A percentile compares a stretch with the other conserved stretches of the same genome.
Conservation (phyloP, 768 basidiomycete genomes). For the Aureoboletus auriporus region DNA sequence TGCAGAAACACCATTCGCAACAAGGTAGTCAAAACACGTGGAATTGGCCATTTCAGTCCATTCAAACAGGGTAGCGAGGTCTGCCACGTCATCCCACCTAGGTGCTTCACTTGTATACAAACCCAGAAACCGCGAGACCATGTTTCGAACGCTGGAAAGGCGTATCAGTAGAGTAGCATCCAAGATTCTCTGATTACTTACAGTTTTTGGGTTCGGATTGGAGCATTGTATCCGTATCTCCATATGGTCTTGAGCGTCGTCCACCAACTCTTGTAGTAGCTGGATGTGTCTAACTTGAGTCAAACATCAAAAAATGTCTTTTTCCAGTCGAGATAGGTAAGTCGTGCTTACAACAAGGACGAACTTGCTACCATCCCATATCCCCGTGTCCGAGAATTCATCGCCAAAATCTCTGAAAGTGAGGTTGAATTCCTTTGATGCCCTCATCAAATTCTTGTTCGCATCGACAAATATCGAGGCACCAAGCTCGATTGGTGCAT, state of each 20-base stretch:
- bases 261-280: constrained; percentile 51
- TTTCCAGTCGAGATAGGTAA: not conserved
- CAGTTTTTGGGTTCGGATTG: constrained; percentile 53
- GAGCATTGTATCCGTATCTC: constrained; percentile 70
- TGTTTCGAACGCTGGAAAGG: constrained; percentile 45
- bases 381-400: constrained; percentile 46
- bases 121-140: constrained; percentile 48
- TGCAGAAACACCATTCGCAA: constrained; percentile 47
- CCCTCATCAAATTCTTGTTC: constrained; percentile 72
- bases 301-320: constrained; percentile 1
- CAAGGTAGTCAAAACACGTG: constrained; percentile 56
- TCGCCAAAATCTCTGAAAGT: constrained; percentile 48
- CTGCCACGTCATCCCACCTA: constrained; percentile 59
- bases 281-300: constrained; percentile 40
- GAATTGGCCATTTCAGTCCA: constrained; percentile 48
- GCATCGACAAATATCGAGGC: constrained; percentile 81
- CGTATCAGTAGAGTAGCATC: not conserved
- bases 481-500: constrained; percentile 74
- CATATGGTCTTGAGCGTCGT: constrained; percentile 69
- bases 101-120: constrained; percentile 55
- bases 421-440: constrained; percentile 76
- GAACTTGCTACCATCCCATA: constrained; percentile 83
- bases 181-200: constrained; percentile 26
- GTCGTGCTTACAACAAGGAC: constrained; percentile 51
- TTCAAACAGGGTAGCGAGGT: constrained; percentile 49